Evolutionary conservation across 2,329 filamentous ascomycete species (phyloP).

Genomic region (Trichoderma cornu-damae): DNA sequence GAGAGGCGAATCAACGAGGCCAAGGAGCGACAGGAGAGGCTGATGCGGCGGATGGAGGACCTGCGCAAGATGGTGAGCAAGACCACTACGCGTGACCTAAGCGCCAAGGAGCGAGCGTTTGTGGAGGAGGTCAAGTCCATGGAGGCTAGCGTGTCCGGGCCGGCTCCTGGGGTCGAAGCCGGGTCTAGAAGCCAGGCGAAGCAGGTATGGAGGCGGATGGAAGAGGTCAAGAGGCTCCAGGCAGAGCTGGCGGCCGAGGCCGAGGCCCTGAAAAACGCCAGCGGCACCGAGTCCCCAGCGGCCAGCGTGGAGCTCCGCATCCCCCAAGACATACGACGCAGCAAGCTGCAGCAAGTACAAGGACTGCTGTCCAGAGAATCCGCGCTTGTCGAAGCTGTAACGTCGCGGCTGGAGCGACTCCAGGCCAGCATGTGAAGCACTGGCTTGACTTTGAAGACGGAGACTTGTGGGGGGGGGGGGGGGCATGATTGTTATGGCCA

Average conservation of each 20-base stretch:
- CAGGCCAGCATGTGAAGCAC: conserved; percentile 30
- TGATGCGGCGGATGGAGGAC: conserved; percentile 56
- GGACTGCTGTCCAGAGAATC: conserved; percentile 60
- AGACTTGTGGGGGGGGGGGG: background rate
- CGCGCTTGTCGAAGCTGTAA: conserved; percentile 63
- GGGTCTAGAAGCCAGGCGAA: conserved; percentile 39
- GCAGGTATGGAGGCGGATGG: conserved; percentile 52
- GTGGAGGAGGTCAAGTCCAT: conserved; percentile 48
- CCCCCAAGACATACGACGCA: conserved; percentile 55
- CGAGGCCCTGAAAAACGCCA: conserved; percentile 37
- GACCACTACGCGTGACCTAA: conserved; percentile 40
- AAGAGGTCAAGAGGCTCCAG: conserved; percentile 51
- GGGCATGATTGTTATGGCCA: background rate
- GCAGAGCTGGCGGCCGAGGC: conserved; percentile 50
- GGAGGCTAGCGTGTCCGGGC: conserved; percentile 45
- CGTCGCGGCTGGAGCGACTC: conserved; percentile 56
- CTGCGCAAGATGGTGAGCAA: conserved; percentile 45
- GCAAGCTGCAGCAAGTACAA: conserved; percentile 60
- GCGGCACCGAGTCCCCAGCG: conserved; percentile 25
- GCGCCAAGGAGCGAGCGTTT: conserved; percentile 43
- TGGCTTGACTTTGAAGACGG: background rate
- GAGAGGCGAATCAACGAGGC: conserved; percentile 53
- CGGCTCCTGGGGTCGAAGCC: conserved; percentile 26
- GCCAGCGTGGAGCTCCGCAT: conserved; percentile 45
- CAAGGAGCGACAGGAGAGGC: conserved; percentile 50